Percentiles rank a stretch among this genome's conserved stretches.
phyloP scores from a whole-genome alignment of 768 basidiomycete genomes.

The Termitomyces sp. region DNA sequence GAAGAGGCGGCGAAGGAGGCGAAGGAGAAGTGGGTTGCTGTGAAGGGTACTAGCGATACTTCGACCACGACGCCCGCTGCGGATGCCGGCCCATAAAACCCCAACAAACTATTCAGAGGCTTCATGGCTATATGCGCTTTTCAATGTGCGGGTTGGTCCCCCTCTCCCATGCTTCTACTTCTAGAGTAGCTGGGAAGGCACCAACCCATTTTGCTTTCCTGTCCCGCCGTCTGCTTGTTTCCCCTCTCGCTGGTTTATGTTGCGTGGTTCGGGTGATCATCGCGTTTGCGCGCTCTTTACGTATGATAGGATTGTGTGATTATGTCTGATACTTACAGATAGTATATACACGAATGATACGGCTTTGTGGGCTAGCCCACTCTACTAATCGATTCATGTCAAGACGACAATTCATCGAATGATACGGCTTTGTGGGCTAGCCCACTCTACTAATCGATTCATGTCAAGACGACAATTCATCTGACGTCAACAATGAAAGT shows the following conservation, averaged over 20 bases:
- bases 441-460: constrained; percentile 1
- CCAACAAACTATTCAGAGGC: constrained; percentile 4
- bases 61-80: constrained; percentile 18
- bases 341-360: constrained; percentile 21
- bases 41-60: constrained; percentile 39
- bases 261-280: constrained; percentile 17
- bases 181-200: not conserved
- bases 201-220: constrained; percentile 9
- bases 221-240: constrained; percentile 16
- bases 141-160: constrained; percentile 3
- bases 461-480: too few relatives aligned
- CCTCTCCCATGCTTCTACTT: not conserved
- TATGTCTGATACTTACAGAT: constrained; percentile 9
- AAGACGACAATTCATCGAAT: too few relatives aligned
- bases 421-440: constrained; percentile 17
- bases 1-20: constrained; percentile 42
- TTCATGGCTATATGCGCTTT: constrained; percentile 2
- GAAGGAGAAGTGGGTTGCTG: constrained; percentile 76
- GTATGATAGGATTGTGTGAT: constrained; percentile 4
- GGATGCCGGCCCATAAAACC: constrained; percentile 13
- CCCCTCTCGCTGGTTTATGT: constrained; percentile 16
- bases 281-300: constrained; percentile 14
- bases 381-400: not conserved
- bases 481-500: not conserved
- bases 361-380: constrained; percentile 14